These are phyloP conservation scores for Phytophthora ramorum DNA, from an alignment of 352 stramenopile genomes.

Conservation along the genomic window DNA sequence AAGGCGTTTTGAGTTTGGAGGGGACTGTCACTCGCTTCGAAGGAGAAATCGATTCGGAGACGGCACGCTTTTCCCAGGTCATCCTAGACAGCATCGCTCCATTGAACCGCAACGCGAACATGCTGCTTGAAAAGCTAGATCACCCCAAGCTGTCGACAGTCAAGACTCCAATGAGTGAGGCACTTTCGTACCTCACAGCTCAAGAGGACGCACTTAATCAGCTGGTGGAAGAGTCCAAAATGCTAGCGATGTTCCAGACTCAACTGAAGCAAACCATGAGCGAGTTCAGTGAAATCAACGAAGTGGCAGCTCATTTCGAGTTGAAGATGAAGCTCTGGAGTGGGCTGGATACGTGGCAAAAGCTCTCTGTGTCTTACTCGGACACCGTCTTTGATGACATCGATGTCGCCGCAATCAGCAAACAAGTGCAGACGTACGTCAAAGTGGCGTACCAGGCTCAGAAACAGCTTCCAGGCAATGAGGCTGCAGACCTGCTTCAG, in stretches of 20 bases:
- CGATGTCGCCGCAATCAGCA: slow-evolving; percentile 88
- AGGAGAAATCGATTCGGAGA: slow-evolving; percentile 92
- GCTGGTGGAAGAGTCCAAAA: slow-evolving; percentile 85
- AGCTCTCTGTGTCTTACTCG: slow-evolving; percentile 77
- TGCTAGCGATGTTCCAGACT: slow-evolving; percentile 88
- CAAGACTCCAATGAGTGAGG: slow-evolving; percentile 76
- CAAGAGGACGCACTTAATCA: slow-evolving; percentile 78
- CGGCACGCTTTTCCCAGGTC: slow-evolving; percentile 88
- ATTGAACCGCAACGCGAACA: slow-evolving; percentile 69
- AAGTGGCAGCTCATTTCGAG: slow-evolving; percentile 86
- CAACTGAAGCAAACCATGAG: slow-evolving; percentile 89
- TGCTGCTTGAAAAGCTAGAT: slow-evolving; percentile 86
- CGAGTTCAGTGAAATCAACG: slow-evolving; percentile 91
- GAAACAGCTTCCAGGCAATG: slow-evolving; percentile 89
- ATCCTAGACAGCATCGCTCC: slow-evolving; percentile 91
- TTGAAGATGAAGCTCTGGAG: slow-evolving; percentile 94
- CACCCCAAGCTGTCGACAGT: slow-evolving; percentile 81
- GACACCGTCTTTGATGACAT: slow-evolving; percentile 89
- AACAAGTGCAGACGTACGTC: slow-evolving; percentile 90
- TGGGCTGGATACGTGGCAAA: slow-evolving; percentile 86
- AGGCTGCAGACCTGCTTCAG: slow-evolving; percentile 83
- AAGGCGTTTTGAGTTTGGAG: slow-evolving; percentile 92
- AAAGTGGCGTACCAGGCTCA: slow-evolving; percentile 89
- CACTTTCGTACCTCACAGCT: slow-evolving; percentile 73
- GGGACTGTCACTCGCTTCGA: slow-evolving; percentile 90